Percentiles rank a stretch among this genome's conserved stretches.
phyloP scores from a whole-genome alignment of 106 monocot species.

The Dioscorea alata region DNA sequence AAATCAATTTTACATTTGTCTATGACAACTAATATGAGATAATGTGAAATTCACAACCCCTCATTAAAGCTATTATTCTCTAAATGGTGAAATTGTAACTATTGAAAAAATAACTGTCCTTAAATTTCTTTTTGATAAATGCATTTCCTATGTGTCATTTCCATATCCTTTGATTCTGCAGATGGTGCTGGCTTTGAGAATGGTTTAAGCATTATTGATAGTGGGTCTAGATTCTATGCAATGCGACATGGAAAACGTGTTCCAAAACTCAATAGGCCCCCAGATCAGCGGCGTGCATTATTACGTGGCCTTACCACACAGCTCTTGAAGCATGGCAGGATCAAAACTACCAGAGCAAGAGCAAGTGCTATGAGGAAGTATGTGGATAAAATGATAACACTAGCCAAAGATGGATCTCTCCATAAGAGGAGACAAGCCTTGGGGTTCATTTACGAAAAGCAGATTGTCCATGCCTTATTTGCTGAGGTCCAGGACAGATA shows the following conservation, averaged over 20 bases:
- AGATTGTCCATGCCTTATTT: constrained; percentile 95
- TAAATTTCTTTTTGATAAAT: too few species aligned
- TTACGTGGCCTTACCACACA: constrained; percentile 89
- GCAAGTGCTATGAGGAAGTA: constrained; percentile 89
- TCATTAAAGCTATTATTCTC: too few species aligned
- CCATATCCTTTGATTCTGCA: constrained; percentile 10
- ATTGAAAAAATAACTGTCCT: too few species aligned
- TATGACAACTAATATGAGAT: too few species aligned
- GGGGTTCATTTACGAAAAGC: constrained; percentile 94
- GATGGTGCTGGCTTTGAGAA: constrained; percentile 37
- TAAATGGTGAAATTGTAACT: too few species aligned
- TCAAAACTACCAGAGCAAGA: constrained; percentile 88
- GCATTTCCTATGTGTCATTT: too few species aligned
- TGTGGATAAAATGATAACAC: constrained; percentile 93
- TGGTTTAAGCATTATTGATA: constrained; percentile 30
- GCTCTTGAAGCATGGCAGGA: constrained; percentile 83
- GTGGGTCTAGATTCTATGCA: constrained; percentile 74
- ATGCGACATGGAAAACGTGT: constrained; percentile 95
- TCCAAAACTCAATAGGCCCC: constrained; percentile 87
- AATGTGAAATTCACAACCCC: too few species aligned
- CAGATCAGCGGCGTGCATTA: constrained; percentile 85
- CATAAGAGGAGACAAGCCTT: constrained; percentile 98
- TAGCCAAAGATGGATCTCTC: constrained; percentile 93
- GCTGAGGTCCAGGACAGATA: constrained; percentile 87
- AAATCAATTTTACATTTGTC: too few species aligned